Evolutionary conservation across 2,329 filamentous ascomycete genomes (phyloP), one percentile per base, ranked within the genome.

Genomic region (Claviceps sp.): DNA sequence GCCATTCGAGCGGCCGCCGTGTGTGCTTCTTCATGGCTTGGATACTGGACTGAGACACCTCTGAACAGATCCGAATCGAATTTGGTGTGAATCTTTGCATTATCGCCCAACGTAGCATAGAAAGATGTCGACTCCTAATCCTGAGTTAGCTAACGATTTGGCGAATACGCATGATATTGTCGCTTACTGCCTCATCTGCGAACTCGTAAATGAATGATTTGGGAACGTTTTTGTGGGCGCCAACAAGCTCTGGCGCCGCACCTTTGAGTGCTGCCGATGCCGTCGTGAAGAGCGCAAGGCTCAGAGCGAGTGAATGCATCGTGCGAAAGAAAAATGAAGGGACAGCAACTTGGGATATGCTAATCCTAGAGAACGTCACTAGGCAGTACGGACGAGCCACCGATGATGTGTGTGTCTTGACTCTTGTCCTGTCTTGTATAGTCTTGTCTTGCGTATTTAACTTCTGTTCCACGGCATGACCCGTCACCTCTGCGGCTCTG

Each of bases 121-220:
- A 49, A 42, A 24, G 20, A 4, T 5, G 22, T 3, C 16, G 37
- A 13, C 9, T 49, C 37, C 47, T 49, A 9, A 30, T 24, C 8
- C 5, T 3, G 13, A 26, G 36, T 49, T 34, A 49, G 47, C 38
- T 48, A 6, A 16, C 13, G 13, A 14, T 34, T 14, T 42, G 36
- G 14, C 22, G 22, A 26, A 22, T 5, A 2, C 1, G 24, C 9
- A 18, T 18, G 4, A 13, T 18, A 16, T 34, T 4, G 2, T 11
- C 30, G 30, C 47, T 26, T 49, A 22, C 47, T 26, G 38, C 11
- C 24, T 20, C n/a, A 9, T 49, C 47, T 11, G 22, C 9, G 30
- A 49, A 42, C 24, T 49, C 47, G 24, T 49, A 49, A 42, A 49
- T 49, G 24, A 49, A 49, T 42, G 47, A 3, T 20, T n/a, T 38